Conservation (phyloP, 768 basidiomycete genomes). For the Boletellus ananiceps region DNA sequence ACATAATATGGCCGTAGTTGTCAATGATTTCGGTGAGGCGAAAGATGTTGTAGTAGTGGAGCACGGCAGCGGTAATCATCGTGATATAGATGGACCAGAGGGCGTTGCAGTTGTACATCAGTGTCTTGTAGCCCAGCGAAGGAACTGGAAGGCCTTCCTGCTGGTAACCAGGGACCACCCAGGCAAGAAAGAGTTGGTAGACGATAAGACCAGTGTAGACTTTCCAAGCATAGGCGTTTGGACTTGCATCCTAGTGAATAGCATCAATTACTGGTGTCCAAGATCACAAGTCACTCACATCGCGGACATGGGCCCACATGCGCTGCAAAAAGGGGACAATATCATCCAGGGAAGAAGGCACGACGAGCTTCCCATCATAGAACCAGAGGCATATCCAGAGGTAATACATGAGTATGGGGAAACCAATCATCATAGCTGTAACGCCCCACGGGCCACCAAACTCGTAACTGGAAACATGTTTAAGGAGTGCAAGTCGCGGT, state of each 20-base stretch:
- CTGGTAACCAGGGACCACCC: slow-evolving; percentile 84
- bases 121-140: slow-evolving; percentile 85
- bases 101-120: slow-evolving; percentile 97
- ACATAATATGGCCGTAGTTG: slow-evolving; percentile 94
- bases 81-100: slow-evolving; percentile 81
- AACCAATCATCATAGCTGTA: slow-evolving; percentile 87
- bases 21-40: slow-evolving; percentile 93
- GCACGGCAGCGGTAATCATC: slow-evolving; percentile 62
- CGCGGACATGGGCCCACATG: slow-evolving; percentile 83
- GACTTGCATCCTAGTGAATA: slow-evolving; percentile 75
- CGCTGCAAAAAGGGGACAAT: slow-evolving; percentile 69
- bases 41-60: slow-evolving; percentile 81
- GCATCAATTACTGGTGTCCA: not conserved
- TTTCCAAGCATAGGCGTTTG: slow-evolving; percentile 83
- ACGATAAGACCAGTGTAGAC: slow-evolving; percentile 86
- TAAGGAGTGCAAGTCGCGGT: slow-evolving; percentile 3
- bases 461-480: slow-evolving; percentile 61
- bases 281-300: slow-evolving; percentile 43
- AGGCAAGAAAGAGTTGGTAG: slow-evolving; percentile 87
- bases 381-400: slow-evolving; percentile 97
- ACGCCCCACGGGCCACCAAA: slow-evolving; percentile 96
- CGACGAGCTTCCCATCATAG: slow-evolving; percentile 80
- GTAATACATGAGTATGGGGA: slow-evolving; percentile 97
- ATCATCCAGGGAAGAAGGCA: slow-evolving; percentile 64
- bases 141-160: slow-evolving; percentile 97